Percentiles rank a stretch among this genome's conserved stretches.
Evolutionary conservation across 108 stramenopile genomes (phyloP).

Genomic region (Aureococcus anophagefferens): DNA sequence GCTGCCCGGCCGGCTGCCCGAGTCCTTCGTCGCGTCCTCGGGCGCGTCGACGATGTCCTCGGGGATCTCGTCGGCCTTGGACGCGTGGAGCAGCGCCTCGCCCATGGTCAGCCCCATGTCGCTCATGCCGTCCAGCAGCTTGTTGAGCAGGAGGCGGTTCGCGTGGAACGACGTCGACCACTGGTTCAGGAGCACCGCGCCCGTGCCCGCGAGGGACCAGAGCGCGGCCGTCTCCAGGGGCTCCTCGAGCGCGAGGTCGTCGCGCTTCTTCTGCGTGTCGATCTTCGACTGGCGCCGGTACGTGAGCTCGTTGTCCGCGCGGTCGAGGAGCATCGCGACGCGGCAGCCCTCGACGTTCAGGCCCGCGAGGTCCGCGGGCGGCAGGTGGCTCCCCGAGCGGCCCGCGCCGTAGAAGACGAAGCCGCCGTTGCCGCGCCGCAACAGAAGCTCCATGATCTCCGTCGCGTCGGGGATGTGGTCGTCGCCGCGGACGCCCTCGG

Average conservation of each 20-base stretch:
- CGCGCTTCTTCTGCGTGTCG: slow-evolving; percentile 24
- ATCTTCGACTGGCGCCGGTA: slow-evolving; percentile 28
- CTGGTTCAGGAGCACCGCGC: slow-evolving; percentile 20
- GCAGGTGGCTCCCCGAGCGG: slow-evolving; percentile 15
- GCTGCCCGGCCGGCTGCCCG: no score
- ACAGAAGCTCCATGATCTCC: slow-evolving; percentile 20
- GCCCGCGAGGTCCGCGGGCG: slow-evolving; percentile 16
- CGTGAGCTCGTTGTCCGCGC: slow-evolving; percentile 25
- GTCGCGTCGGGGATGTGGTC: slow-evolving; percentile 17
- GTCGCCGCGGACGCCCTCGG: slow-evolving; percentile 17
- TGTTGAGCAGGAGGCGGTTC: slow-evolving; percentile 7
- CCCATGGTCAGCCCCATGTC: slow-evolving; percentile 5
- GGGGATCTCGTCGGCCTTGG: background rate
- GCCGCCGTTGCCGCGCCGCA: slow-evolving; percentile 2
- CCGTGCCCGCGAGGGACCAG: slow-evolving; percentile 19
- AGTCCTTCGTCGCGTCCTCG: background rate
- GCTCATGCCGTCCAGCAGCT: slow-evolving; percentile 13
- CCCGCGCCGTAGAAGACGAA: slow-evolving; percentile 29
- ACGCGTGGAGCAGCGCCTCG: background rate
- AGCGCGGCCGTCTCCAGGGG: slow-evolving; percentile 26
- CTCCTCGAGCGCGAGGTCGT: slow-evolving; percentile 16
- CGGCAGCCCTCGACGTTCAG: slow-evolving; percentile 12
- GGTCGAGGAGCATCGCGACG: slow-evolving; percentile 19
- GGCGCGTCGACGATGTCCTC: background rate
- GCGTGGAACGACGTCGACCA: slow-evolving; percentile 28